Evolutionary conservation across 306 rosid species (phyloP).

Genomic region (Sechiopsis laciniata): DNA sequence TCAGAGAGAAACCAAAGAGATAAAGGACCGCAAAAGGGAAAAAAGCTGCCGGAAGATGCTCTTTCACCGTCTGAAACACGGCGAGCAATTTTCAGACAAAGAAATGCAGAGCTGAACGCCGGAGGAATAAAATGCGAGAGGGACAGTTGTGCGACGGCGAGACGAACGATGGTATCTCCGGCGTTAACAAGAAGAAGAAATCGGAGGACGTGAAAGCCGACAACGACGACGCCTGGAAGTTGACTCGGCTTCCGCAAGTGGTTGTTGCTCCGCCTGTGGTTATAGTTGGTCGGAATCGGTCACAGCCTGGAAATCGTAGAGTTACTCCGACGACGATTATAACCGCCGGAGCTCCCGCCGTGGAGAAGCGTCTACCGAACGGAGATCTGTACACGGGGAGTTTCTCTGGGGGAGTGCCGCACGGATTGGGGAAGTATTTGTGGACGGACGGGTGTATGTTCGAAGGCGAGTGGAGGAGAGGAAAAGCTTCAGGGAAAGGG

Average conservation of each 20-base stretch:
- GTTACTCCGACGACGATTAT: slow-evolving; percentile 50
- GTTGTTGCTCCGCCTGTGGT: slow-evolving; percentile 32
- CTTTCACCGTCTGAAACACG: neutral
- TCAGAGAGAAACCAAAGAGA: slow-evolving; percentile 16
- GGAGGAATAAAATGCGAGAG: slow-evolving; percentile 55
- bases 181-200: slow-evolving; percentile 41
- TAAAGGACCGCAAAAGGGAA: neutral
- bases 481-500: slow-evolving; percentile 83
- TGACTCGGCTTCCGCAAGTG: slow-evolving; percentile 24
- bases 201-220: slow-evolving; percentile 33
- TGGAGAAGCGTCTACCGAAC: slow-evolving; percentile 48
- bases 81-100: neutral
- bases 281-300: slow-evolving; percentile 43
- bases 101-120: slow-evolving; percentile 23
- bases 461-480: slow-evolving; percentile 84
- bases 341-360: slow-evolving; percentile 2
- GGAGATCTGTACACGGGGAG: slow-evolving; percentile 84
- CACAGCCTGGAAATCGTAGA: slow-evolving; percentile 57
- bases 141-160: slow-evolving; percentile 34
- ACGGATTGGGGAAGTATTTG: slow-evolving; percentile 82
- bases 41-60: slow-evolving; percentile 20
- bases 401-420: slow-evolving; percentile 54
- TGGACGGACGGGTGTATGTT: slow-evolving; percentile 94
- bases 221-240: slow-evolving; percentile 19
- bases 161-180: slow-evolving; percentile 30